A percentile compares a stretch with the other conserved stretches of the same genome.
Evolutionary conservation across 805 yeast genomes (phyloP).

Genomic region (Debaryomyces hansenii): DNA sequence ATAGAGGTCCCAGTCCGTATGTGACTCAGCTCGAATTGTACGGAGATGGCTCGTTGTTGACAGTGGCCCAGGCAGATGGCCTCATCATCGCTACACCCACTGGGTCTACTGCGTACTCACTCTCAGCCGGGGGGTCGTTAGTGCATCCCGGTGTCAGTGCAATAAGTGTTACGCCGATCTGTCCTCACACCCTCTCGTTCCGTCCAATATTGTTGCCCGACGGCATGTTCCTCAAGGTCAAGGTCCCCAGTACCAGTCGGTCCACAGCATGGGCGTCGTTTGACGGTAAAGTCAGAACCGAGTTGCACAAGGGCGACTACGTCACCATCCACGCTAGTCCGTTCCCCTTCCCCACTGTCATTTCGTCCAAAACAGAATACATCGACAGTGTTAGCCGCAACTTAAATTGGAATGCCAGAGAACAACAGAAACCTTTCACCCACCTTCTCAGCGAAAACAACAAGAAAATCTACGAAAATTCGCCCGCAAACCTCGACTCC

Average conservation of each 20-base stretch:
- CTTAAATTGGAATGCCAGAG: conserved; percentile 91
- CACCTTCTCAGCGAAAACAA: conserved; percentile 45
- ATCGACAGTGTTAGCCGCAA: conserved; percentile 84
- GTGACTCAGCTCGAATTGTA: conserved; percentile 86
- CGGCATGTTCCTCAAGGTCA: conserved; percentile 80
- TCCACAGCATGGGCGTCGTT: conserved; percentile 97
- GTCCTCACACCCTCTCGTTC: conserved; percentile 93
- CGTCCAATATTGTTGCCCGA: conserved; percentile 92
- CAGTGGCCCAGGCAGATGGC: conserved; percentile 94
- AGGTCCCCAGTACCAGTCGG: conserved; percentile 75
- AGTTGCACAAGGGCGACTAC: conserved; percentile 78
- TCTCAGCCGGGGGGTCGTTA: conserved; percentile 92
- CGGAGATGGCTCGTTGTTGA: conserved; percentile 81
- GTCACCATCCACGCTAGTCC: conserved; percentile 83
- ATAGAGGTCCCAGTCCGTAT: conserved; percentile 92
- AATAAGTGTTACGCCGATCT: conserved; percentile 89
- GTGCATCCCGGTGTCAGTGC: conserved; percentile 95
- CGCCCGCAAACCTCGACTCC: not conserved
- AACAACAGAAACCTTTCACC: conserved; percentile 76
- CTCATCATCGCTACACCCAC: conserved; percentile 92
- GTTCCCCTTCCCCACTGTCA: conserved; percentile 92
- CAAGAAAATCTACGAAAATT: conserved; percentile 24
- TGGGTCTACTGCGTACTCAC: conserved; percentile 93
- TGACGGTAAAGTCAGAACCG: conserved; percentile 88
- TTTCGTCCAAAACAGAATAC: conserved; percentile 70